Base-by-base conservation (phyloP, 306 rosid species). In the Crataegus laevigata region DNA sequence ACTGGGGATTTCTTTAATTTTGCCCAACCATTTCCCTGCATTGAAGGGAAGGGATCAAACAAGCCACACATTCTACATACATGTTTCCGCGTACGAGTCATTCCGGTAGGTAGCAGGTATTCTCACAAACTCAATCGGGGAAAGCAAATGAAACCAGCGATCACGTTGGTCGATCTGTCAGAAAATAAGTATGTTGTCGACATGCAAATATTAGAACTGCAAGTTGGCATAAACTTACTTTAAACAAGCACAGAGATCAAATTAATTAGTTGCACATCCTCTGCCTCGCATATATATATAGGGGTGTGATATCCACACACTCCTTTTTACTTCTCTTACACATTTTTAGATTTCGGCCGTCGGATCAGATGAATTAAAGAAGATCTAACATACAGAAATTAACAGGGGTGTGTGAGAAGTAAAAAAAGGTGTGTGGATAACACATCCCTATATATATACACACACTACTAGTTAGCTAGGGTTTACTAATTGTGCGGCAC, bases 111-210 rank as follows among this genome's bases (percentile, higher is more conserved):
- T 67, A 38, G 71, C 42, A 38, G 32, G 18, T 12, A 24, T 18
- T 11, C 29, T 24, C 52, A 34, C 18, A 22, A 14, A 34, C 34
- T 11, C 26, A 36, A 36, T 36, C 40, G 40, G 38, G 64, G 21
- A 71, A 71, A 30, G 28, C 47, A 30, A 30, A 47, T 12, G 22
- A 6, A 73, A 57, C 42, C 68, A 38, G 42, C 25, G 17, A 32
- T 73, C 69, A 73, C 77, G 77, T 60, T 73, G 69, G 43, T 47
- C 54, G 54, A 47, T 61, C 28, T 60, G 69, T 73, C 69, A 59
- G 76, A 40, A 9, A 1, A 36, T 24, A 62, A 8, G 66, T 14
- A 60, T 60, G 19, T 26, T 60, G 66, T 13, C 57, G 26, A 25
- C 40, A 58, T 59, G 57, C 13, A 29, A 0, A 3, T 28, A n/a